These are phyloP conservation scores for Globisporangium okanoganense DNA, from an alignment of 352 stramenopile species.

Conservation along the genomic window DNA sequence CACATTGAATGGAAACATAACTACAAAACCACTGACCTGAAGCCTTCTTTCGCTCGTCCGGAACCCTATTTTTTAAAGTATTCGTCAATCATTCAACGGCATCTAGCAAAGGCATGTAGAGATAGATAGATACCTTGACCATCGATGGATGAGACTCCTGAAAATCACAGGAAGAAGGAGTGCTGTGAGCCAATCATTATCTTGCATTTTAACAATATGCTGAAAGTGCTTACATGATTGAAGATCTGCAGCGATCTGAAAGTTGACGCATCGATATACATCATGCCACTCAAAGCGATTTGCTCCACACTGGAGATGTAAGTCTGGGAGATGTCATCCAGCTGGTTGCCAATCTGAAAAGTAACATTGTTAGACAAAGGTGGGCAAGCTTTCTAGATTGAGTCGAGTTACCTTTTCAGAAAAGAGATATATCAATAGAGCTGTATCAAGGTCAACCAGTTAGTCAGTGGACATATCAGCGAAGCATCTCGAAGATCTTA, in stretches of 20 bases:
- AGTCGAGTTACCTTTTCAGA: conserved; percentile 56
- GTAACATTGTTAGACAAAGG: neutral
- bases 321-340: conserved; percentile 51
- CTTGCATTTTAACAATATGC: neutral
- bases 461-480: neutral
- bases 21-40: conserved; percentile 41
- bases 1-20: neutral
- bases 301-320: conserved; percentile 62
- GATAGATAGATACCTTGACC: conserved; percentile 43
- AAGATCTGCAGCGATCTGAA: conserved; percentile 84
- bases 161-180: neutral
- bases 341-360: conserved; percentile 73
- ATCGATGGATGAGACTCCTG: conserved; percentile 80
- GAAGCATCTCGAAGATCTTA: conserved; percentile 15
- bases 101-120: neutral
- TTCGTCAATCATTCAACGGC: neutral
- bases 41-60: conserved; percentile 81
- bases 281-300: conserved; percentile 69
- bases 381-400: neutral
- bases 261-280: conserved; percentile 71
- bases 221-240: conserved; percentile 39
- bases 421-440: conserved; percentile 58
- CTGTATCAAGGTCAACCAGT: conserved; percentile 23
- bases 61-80: conserved; percentile 29
- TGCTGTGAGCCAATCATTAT: neutral